These are phyloP conservation scores for Heteromeles arbutifolia DNA, from an alignment of 306 rosid genomes.

Conservation along the genomic window DNA sequence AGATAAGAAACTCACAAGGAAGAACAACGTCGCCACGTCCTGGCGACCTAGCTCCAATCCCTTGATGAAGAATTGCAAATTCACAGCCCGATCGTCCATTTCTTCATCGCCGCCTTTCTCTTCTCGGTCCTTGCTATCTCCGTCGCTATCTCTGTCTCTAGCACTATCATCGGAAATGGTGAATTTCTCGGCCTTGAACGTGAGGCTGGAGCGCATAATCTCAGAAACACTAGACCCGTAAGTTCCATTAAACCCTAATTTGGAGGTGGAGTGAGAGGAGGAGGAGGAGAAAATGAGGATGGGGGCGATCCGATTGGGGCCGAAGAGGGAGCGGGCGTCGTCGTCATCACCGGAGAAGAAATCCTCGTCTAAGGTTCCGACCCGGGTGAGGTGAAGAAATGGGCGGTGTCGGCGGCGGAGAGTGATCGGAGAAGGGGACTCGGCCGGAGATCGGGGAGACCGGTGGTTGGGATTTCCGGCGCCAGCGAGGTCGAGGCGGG, in stretches of 20 bases:
- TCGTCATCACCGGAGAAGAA: constrained; percentile 86
- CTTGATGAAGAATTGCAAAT: constrained; percentile 54
- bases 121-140: constrained; percentile 13
- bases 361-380: constrained; percentile 84
- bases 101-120: constrained; percentile 24
- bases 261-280: constrained; percentile 29
- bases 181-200: constrained; percentile 35
- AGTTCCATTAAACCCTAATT: constrained; percentile 49
- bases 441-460: constrained; percentile 9
- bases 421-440: constrained; percentile 23
- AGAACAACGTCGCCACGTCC: constrained; percentile 60
- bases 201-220: constrained; percentile 55
- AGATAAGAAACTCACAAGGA: constrained; percentile 63
- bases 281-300: constrained; percentile 35
- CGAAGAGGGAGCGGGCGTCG: constrained; percentile 55
- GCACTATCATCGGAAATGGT: constrained; percentile 10
- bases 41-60: constrained; percentile 75
- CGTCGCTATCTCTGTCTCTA: constrained; percentile 16
- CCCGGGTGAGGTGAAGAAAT: constrained; percentile 80
- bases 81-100: constrained; percentile 41
- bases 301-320: constrained; percentile 31
- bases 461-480: constrained; percentile 1
- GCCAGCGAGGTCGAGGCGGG: constrained; percentile 69
- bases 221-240: constrained; percentile 54
- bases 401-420: constrained; percentile 53